Evolutionary conservation across 2,329 filamentous ascomycete genomes (phyloP).

Genomic region (Fusarium incarnatum): DNA sequence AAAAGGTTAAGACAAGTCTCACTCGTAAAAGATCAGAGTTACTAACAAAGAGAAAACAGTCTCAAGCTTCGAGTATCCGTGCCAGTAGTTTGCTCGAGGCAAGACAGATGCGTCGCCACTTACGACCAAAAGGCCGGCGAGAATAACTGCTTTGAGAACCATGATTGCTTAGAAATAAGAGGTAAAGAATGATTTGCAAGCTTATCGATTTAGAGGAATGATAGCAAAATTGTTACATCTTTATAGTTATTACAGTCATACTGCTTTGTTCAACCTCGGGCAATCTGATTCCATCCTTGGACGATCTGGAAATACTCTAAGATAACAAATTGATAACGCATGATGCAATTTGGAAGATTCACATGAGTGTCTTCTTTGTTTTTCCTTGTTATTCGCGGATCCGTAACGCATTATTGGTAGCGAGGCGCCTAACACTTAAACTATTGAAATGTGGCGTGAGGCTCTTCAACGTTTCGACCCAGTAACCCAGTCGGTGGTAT

Average conservation of each 20-base stretch:
- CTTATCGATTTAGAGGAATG: rapidly evolving
- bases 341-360: not conserved
- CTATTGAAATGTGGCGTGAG: not conserved
- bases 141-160: not conserved
- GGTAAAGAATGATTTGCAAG: no score
- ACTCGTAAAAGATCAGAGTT: rapidly evolving
- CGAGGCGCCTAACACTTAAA: not conserved
- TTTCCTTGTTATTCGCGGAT: not conserved
- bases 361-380: not conserved
- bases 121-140: not conserved
- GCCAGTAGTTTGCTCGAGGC: not conserved
- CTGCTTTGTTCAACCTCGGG: not conserved
- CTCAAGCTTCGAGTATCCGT: not conserved
- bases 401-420: not conserved
- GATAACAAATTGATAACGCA: not conserved
- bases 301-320: not conserved
- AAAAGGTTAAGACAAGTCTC: not conserved
- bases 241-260: not conserved
- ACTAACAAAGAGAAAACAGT: not conserved
- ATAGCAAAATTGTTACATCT: not conserved
- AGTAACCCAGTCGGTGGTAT: not conserved
- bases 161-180: not conserved
- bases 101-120: not conserved
- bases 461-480: not conserved
- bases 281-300: not conserved